Evolutionary conservation across 179 eudicot species (phyloP), one percentile per base, ranked within the genome.

Genomic region (Gypsophila paniculata): DNA sequence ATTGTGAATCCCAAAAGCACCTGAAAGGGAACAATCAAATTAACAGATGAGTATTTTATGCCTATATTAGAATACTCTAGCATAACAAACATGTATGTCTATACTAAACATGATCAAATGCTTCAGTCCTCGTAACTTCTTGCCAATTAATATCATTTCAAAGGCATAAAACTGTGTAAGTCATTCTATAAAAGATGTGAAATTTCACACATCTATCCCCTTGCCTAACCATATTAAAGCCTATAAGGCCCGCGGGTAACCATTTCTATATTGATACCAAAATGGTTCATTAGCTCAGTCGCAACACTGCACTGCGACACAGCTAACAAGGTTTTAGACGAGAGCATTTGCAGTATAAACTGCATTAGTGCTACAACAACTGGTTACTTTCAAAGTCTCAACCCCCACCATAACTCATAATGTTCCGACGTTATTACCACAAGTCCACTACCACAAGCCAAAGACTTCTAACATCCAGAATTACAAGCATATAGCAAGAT

Each of bases 1-100:
- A 91, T 83, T 51, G 97, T 91, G 77, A 93, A 93, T 59, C 97
- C 98, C 83, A 93, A 72, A 75, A 93, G 97, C 58, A 93, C 98
- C 98, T 93, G 90, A 63, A 82, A 42, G 19, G 29, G 64, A 79
- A 68, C 39, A 26, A 46, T 52, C 19, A 72, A 19, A 8, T 71
- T 25, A 59, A 52, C 26, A 21, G 61, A 5, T 6, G 8, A 44
- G 42, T 3, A 51, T 51, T n/a, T n/a, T n/a, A n/a, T n/a, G n/a
- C n/a, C n/a, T n/a, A n/a, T n/a, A n/a, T n/a, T n/a, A n/a, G n/a
- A n/a, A n/a, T n/a, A n/a, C n/a, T n/a, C n/a, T n/a, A n/a, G n/a
- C n/a, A n/a, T n/a, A n/a, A n/a, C n/a, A n/a, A n/a, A n/a, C n/a
- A n/a, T n/a, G n/a, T n/a, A 29, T 29, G 34, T 29, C 34, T 29